Evolutionary conservation across 306 rosid genomes (phyloP).

Genomic region (Dalbergia cochinchinensis): DNA sequence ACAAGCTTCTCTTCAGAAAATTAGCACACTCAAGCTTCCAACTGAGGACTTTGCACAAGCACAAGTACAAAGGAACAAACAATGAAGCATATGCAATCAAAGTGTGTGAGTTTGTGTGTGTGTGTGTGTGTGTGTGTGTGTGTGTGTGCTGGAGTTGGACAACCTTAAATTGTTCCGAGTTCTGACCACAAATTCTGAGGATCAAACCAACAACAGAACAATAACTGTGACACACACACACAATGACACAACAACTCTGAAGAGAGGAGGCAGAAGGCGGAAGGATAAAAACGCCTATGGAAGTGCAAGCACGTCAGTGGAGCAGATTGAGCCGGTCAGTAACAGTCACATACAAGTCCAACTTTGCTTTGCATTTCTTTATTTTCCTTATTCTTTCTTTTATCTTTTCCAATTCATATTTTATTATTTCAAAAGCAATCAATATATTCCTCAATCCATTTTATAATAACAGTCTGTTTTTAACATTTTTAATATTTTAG

Average conservation of each 20-base stretch:
- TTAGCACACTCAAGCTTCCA: conserved; percentile 25
- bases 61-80: neutral
- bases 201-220: neutral
- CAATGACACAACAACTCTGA: conserved; percentile 40
- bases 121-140: no score
- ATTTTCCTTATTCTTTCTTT: neutral
- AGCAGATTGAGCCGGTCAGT: neutral
- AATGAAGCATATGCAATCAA: neutral
- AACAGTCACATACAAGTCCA: conserved; percentile 16
- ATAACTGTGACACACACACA: neutral
- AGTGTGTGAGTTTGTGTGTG: no score
- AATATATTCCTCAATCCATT: no score
- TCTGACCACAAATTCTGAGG: conserved; percentile 32
- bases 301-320: neutral
- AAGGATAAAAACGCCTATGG: conserved; percentile 46
- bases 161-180: conserved; percentile 16
- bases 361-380: neutral
- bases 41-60: neutral
- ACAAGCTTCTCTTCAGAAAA: conserved; percentile 48
- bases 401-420: neutral
- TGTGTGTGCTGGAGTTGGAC: conserved; percentile 23
- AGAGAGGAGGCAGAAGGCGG: conserved; percentile 21
- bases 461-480: no score
- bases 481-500: no score
- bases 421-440: no score